Evolutionary conservation across 2,329 filamentous ascomycete genomes (phyloP), one percentile per base, ranked within the genome.

Genomic region (Ceratocystis eucalypticola): DNA sequence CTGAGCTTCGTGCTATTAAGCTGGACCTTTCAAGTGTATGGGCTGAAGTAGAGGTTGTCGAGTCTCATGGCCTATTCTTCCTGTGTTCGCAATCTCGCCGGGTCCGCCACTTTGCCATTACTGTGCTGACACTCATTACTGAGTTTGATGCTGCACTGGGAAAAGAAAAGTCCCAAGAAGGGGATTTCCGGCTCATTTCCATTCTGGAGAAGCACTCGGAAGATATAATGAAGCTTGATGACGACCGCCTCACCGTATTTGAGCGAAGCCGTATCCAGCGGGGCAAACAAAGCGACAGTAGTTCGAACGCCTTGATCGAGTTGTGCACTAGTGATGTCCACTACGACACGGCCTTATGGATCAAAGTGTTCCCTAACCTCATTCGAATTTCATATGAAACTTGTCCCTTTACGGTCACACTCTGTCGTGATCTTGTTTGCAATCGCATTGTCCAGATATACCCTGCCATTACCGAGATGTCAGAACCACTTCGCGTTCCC

Each of bases 11-110:
- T 66, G 89, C 85, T 12, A 78, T 89, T 68, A 88, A 91, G 68
- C 82, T 96, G 37, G 92, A 96, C 75, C 77, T 96, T 41, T 95
- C 92, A 0, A 89, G 88, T 66, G 87, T 96, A 2, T 90, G 92
- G 80, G 91, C 91, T 0, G 89, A 97, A 73, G 93, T 99, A 30
- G 94, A 99, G 71, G 92, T 96, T 74, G 89, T 96, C 17, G 94
- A 99, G 74, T 95, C 93, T 0, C 94, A 97, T 73, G 95, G 94
- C 0, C 77, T 99, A 2, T 99, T 99, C 79, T 99, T 99, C 74
- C 79, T 99, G 5, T 99, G 94, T 74, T 99, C 94, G 0, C 94
- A 97, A 71, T 96, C 94, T 5, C 84, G 91, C 65, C 84, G 89
- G 65, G 94, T 99, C 30, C 86, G 94, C 64, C 83, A 89, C 67